phyloP scores from a whole-genome alignment of 371 early-diverging fungal species.

The Mucor mucedo region DNA sequence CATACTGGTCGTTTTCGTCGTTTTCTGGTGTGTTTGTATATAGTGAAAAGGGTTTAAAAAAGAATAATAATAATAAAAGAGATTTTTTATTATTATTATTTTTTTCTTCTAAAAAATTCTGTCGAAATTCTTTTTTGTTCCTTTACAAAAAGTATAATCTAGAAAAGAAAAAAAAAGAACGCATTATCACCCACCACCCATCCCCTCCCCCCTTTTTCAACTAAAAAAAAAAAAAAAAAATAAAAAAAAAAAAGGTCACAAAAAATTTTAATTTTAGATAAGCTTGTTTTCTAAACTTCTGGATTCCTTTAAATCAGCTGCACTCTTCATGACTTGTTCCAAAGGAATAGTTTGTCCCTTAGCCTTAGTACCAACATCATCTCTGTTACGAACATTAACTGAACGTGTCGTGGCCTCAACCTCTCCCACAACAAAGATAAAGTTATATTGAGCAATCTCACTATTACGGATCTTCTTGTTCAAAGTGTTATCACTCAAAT shows the following conservation, averaged over 20 bases:
- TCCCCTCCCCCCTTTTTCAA: too few species aligned
- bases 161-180: conserved; percentile 16
- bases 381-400: conserved; percentile 93
- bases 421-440: conserved; percentile 92
- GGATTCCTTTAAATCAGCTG: conserved; percentile 63
- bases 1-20: conserved; percentile 2
- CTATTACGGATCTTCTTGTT: conserved; percentile 95
- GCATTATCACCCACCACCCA: too few species aligned
- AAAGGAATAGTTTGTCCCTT: conserved; percentile 80
- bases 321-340: conserved; percentile 67
- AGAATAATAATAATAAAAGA: too few species aligned
- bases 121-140: too few species aligned
- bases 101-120: not conserved
- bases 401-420: conserved; percentile 85
- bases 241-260: conserved; percentile 15
- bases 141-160: conserved; percentile 1
- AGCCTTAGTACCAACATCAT: conserved; percentile 82
- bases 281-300: conserved; percentile 62
- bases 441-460: conserved; percentile 88
- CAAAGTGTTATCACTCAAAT: conserved; percentile 85
- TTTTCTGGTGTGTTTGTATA: too few species aligned
- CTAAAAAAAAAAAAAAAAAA: conserved; percentile 10
- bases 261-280: conserved; percentile 28
- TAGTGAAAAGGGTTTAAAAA: too few species aligned
- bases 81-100: too few species aligned